Conservation (phyloP, 2,329 filamentous ascomycete species). For the Hymenoscyphus infarciens region DNA sequence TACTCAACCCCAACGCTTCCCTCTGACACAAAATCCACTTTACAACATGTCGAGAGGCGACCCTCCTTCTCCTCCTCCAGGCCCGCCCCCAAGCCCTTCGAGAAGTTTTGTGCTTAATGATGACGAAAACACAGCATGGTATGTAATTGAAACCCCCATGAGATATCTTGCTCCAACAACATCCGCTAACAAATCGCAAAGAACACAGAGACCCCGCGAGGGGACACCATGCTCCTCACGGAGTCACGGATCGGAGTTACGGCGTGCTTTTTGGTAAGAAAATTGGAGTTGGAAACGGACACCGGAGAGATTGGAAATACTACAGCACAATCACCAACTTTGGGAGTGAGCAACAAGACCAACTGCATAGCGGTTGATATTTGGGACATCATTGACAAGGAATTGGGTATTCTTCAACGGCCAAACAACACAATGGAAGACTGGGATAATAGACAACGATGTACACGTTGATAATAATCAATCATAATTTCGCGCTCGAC, state of each 20-base stretch:
- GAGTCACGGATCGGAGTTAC: background rate
- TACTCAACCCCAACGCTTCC: background rate
- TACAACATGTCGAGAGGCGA: slow-evolving; percentile 15
- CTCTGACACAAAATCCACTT: background rate
- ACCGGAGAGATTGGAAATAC: background rate
- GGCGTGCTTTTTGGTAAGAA: slow-evolving; percentile 3
- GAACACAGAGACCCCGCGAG: slow-evolving; percentile 4
- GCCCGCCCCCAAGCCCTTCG: slow-evolving; percentile 13
- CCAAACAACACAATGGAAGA: background rate
- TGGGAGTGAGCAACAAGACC: slow-evolving; percentile 6
- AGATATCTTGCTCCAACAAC: background rate
- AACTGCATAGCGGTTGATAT: background rate
- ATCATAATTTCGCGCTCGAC: slow-evolving; percentile 42
- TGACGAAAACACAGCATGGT: background rate
- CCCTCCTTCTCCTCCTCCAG: slow-evolving; percentile 14
- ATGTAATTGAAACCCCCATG: background rate
- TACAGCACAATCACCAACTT: slow-evolving; percentile 5
- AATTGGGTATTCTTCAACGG: slow-evolving; percentile 4
- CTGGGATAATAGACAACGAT: slow-evolving; percentile 7
- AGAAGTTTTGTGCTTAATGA: background rate
- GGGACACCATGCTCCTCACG: background rate
- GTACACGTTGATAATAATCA: slow-evolving; percentile 13
- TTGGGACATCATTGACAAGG: background rate
- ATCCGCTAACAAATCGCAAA: background rate
- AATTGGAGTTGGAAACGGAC: background rate